Conservation (phyloP, 2,329 filamentous ascomycete species). For the Hymenoscyphus fructigenus region DNA sequence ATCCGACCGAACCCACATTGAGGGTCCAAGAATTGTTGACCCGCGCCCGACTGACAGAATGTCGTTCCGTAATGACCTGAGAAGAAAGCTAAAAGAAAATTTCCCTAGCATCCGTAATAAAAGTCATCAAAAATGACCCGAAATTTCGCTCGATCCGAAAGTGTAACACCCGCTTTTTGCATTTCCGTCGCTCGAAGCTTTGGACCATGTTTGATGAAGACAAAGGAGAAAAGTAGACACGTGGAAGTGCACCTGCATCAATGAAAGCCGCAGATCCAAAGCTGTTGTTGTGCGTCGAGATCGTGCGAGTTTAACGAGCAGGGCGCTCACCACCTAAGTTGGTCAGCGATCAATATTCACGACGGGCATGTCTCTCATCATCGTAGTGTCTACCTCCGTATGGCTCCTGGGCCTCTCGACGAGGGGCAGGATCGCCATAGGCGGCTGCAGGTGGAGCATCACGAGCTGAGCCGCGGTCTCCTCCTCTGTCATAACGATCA, state of each 20-base stretch:
- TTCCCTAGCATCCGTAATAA: constrained; percentile 35
- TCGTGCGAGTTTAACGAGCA: constrained; percentile 39
- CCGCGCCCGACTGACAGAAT: constrained; percentile 36
- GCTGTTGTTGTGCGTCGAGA: constrained; percentile 35
- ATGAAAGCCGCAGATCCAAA: constrained; percentile 39
- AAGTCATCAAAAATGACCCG: constrained; percentile 33
- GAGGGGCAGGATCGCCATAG: constrained; percentile 45
- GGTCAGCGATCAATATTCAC: constrained; percentile 40
- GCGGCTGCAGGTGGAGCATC: constrained; percentile 41
- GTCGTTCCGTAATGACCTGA: constrained; percentile 36
- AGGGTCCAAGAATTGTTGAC: constrained; percentile 31
- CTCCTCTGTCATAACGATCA: constrained; percentile 46
- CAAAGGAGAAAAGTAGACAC: constrained; percentile 35
- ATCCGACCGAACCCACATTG: constrained; percentile 28
- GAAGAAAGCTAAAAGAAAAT: constrained; percentile 35
- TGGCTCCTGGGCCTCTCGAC: constrained; percentile 44
- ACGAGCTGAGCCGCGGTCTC: constrained; percentile 48
- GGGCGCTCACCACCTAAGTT: constrained; percentile 38
- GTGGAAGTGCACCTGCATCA: constrained; percentile 38
- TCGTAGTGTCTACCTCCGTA: constrained; percentile 43
- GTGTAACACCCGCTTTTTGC: constrained; percentile 34
- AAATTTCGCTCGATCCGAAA: constrained; percentile 34
- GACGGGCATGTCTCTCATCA: constrained; percentile 37
- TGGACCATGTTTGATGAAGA: constrained; percentile 37
- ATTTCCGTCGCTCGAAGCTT: constrained; percentile 38